Evolutionary conservation across 2,329 filamentous ascomycete species (phyloP), one percentile per base, ranked within the genome.

Genomic region (Aspergillus sp.): DNA sequence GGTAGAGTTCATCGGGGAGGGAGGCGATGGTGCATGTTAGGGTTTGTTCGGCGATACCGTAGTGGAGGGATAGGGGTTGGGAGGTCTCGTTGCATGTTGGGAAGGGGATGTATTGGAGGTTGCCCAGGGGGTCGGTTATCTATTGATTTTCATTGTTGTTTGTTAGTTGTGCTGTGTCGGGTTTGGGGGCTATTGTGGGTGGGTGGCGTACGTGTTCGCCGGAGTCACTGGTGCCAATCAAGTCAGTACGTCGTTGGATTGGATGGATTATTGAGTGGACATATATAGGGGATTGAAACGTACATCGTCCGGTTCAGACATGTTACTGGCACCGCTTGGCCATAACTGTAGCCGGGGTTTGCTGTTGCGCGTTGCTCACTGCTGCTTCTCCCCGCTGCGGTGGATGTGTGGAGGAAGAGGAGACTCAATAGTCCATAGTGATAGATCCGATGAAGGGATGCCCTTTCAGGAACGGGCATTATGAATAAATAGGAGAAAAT

Each of bases 31-130:
- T 81, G 69, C 81, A 82, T 47, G 78, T 82, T 63, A 86, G 78
- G 50, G 96, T 92, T 12, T 36, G 32, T 75, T 79, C 75, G 48
- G 77, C 76, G 67, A 90, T 79, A 74, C 93, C 93, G 80, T 97
- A 98, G 75, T 87, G 85, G 74, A 99, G 89, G 70, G 95, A 88
- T 69, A 99, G 87, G 0, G 93, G 89, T 53, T 86, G 84, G 47
- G 83, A 83, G 12, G 95, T 98, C 78, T 98, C 95, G 78, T 92
- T 91, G 85, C 95, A 98, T 36, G 84, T 83, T 23, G 91, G 91
- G 77, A 98, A 98, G 41, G 94, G 92, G 48, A 95, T 88, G 84
- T 95, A 98, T 84, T 96, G 85, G 59, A 97, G 87, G 75, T 96
- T 89, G 72, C 95, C 89, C 65, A 88, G 83, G 38, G 84, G 83